Conservation (phyloP, 192 early-diverging fungal genomes). For the Gamsiella multidivaricata region DNA sequence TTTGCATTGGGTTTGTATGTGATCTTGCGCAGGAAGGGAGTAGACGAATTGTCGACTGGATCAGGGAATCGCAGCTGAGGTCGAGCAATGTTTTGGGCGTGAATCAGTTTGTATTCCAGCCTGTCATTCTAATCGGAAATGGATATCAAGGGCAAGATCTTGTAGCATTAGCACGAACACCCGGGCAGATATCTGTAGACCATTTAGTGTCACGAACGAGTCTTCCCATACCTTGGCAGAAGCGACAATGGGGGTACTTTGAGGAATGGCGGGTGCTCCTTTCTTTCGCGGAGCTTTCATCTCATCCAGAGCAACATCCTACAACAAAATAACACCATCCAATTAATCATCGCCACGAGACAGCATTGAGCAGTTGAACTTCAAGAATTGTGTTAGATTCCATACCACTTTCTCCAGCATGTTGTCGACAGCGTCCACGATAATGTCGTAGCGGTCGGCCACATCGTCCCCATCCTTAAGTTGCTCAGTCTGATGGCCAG, state of each 20-base stretch:
- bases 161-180: too few species aligned
- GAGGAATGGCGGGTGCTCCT: constrained; percentile 40
- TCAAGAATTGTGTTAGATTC: neutral
- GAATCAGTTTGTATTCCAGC: constrained; percentile 66
- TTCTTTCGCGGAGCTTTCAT: constrained; percentile 62
- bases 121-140: constrained; percentile 29
- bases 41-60: constrained; percentile 84
- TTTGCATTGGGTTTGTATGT: constrained; percentile 83
- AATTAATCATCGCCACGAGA: constrained; percentile 8
- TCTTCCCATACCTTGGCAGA: constrained; percentile 42
- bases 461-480: constrained; percentile 74
- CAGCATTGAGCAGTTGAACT: too few species aligned
- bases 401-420: constrained; percentile 84
- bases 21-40: constrained; percentile 87
- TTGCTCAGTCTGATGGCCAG: constrained; percentile 12
- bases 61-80: constrained; percentile 93
- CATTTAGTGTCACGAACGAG: too few species aligned
- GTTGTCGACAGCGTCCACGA: constrained; percentile 82
- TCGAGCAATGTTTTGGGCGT: constrained; percentile 78
- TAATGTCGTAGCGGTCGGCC: constrained; percentile 69
- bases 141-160: too few species aligned
- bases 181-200: too few species aligned
- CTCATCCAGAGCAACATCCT: constrained; percentile 84
- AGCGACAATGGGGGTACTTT: constrained; percentile 63
- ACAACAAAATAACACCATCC: constrained; percentile 18